Conservation (phyloP, 2,329 filamentous ascomycete genomes). For the Monosporascus sp. region DNA sequence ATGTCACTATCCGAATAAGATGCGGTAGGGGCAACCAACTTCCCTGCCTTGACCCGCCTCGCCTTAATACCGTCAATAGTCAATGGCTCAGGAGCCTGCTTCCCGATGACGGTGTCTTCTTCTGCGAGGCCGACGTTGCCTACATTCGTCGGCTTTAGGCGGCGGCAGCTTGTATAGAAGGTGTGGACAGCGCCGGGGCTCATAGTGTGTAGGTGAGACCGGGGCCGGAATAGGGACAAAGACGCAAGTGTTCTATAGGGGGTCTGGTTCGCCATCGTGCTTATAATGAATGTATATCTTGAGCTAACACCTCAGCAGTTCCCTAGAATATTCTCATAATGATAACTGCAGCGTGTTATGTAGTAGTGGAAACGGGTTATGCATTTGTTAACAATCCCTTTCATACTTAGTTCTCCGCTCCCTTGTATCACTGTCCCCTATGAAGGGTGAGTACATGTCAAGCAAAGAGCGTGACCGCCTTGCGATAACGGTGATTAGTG, state of each 20-base stretch:
- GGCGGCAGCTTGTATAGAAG: slow-evolving; percentile 7
- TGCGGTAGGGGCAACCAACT: slow-evolving; percentile 69
- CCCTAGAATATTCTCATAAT: not conserved
- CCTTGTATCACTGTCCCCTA: not conserved
- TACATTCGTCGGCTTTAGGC: slow-evolving; percentile 11
- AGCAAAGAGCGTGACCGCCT: not conserved
- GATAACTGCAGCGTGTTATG: no score
- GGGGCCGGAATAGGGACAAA: slow-evolving; percentile 2
- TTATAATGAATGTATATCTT: not conserved
- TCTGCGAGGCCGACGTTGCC: slow-evolving; percentile 16
- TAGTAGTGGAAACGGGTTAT: not conserved
- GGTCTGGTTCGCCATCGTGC: slow-evolving; percentile 7
- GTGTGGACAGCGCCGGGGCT: slow-evolving; percentile 5
- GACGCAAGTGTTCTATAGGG: slow-evolving; percentile 5
- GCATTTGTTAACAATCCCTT: not conserved
- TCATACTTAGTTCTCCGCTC: not conserved
- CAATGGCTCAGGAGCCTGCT: slow-evolving; percentile 30
- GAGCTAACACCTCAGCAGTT: not conserved
- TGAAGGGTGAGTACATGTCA: no score
- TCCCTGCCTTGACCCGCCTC: slow-evolving; percentile 65
- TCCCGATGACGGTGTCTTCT: slow-evolving; percentile 12
- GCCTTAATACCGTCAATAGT: slow-evolving; percentile 62
- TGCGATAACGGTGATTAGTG: not conserved
- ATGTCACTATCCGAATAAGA: slow-evolving; percentile 72
- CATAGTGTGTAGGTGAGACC: slow-evolving; percentile 1